phyloP scores from a whole-genome alignment of 345 rosid species.

The Pseudoturritis turrita region DNA sequence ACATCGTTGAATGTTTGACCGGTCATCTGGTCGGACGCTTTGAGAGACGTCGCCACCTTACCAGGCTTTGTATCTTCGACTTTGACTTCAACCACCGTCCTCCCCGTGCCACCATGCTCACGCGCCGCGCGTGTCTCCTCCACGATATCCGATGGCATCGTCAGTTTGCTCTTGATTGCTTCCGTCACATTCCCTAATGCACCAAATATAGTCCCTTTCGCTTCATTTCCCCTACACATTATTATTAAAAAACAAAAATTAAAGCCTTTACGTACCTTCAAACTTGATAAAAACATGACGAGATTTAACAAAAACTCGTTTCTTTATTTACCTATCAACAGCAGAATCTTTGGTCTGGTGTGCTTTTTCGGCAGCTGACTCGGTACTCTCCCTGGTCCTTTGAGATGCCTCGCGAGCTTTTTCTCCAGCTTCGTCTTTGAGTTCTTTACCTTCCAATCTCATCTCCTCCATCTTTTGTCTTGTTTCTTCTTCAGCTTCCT shows the following conservation, averaged over 20 bases:
- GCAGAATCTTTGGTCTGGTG: conserved; percentile 18
- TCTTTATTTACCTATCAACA: neutral
- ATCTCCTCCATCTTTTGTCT: conserved; percentile 51
- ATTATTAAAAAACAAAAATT: neutral
- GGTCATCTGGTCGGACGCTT: conserved; percentile 48
- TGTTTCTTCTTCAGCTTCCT: conserved; percentile 46
- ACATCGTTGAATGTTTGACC: conserved; percentile 69
- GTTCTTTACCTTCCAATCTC: conserved; percentile 37
- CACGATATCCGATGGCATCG: conserved; percentile 33
- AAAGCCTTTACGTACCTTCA: neutral
- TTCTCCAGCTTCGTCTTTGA: conserved; percentile 29
- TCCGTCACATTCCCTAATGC: conserved; percentile 36
- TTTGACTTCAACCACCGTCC: conserved; percentile 19
- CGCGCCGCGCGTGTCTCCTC: conserved; percentile 34
- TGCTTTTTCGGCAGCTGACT: conserved; percentile 5
- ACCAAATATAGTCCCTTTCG: conserved; percentile 34
- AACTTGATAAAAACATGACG: too few relatives aligned
- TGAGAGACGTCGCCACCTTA: conserved; percentile 30
- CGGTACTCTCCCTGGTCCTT: neutral
- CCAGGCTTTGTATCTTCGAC: conserved; percentile 13
- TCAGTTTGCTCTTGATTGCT: conserved; percentile 39
- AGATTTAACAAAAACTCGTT: neutral
- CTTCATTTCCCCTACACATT: conserved; percentile 31
- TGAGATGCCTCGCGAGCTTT: conserved; percentile 9
- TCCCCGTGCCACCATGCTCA: conserved; percentile 31